Evolutionary conservation across 208 protist species (phyloP).

Genomic region (Trichomonas tenax): DNA sequence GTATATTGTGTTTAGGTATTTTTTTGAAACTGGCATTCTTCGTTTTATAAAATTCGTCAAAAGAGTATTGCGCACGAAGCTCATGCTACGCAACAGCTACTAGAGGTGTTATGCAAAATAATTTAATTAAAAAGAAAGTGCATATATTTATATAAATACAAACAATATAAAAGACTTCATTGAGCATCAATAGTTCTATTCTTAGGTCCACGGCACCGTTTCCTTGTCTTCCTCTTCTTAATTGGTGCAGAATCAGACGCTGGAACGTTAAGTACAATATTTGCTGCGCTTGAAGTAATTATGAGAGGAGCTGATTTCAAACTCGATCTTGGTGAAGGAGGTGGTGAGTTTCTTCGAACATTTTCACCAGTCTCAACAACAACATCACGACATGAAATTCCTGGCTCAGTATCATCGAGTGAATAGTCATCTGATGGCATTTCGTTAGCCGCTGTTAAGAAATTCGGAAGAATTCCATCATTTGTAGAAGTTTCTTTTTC

Average conservation of each 20-base stretch:
- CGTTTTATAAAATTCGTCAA: too few species aligned
- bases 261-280: neutral
- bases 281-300: neutral
- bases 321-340: neutral
- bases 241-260: neutral
- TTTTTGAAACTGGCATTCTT: too few species aligned
- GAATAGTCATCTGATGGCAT: neutral
- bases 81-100: too few species aligned
- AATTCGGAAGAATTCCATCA: neutral
- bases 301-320: neutral
- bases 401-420: neutral
- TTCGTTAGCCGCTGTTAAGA: neutral
- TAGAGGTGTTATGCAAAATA: too few species aligned
- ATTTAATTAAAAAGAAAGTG: too few species aligned
- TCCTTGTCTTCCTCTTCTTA: neutral
- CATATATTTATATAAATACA: too few species aligned
- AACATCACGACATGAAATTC: neutral
- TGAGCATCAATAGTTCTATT: neutral
- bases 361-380: neutral
- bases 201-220: neutral
- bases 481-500: neutral
- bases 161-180: neutral
- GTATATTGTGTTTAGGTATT: too few species aligned
- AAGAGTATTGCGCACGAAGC: too few species aligned
- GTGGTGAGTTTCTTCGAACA: neutral